These are phyloP conservation scores for Ogataea thermomethanolica DNA, from an alignment of 805 yeast species.

Conservation along the genomic window DNA sequence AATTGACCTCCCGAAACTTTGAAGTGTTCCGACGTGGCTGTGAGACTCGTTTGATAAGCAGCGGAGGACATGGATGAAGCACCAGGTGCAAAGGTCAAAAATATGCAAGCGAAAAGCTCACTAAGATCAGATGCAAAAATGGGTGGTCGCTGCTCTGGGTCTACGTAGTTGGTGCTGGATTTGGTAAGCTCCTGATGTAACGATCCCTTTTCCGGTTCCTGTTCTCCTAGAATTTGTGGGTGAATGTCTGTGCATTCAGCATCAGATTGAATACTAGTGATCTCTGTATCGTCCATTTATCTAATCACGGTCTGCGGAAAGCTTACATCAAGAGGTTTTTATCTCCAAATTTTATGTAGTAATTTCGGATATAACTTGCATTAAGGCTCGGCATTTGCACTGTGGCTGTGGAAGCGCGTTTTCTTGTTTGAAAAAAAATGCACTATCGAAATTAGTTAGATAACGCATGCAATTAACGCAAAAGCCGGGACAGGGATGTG, in stretches of 20 bases:
- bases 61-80: conserved; percentile 38
- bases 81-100: conserved; percentile 40
- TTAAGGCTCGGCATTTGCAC: too few species aligned
- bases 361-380: too few species aligned
- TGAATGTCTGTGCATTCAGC: not conserved
- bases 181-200: not conserved
- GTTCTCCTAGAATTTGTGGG: not conserved
- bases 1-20: conserved; percentile 38
- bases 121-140: conserved; percentile 32
- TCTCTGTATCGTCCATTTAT: not conserved
- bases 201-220: not conserved
- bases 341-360: too few species aligned
- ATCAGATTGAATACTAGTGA: not conserved
- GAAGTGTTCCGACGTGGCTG: conserved; percentile 35
- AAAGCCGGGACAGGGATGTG: too few species aligned
- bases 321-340: too few species aligned
- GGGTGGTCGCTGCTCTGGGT: conserved; percentile 36
- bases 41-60: conserved; percentile 36
- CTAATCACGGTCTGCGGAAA: too few species aligned
- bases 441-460: too few species aligned
- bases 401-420: too few species aligned
- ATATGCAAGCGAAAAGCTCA: conserved; percentile 33
- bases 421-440: too few species aligned
- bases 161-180: conserved; percentile 6
- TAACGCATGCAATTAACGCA: too few species aligned